Conservation (phyloP, 2,329 filamentous ascomycete genomes). For the Pseudogymnoascus sp. region DNA sequence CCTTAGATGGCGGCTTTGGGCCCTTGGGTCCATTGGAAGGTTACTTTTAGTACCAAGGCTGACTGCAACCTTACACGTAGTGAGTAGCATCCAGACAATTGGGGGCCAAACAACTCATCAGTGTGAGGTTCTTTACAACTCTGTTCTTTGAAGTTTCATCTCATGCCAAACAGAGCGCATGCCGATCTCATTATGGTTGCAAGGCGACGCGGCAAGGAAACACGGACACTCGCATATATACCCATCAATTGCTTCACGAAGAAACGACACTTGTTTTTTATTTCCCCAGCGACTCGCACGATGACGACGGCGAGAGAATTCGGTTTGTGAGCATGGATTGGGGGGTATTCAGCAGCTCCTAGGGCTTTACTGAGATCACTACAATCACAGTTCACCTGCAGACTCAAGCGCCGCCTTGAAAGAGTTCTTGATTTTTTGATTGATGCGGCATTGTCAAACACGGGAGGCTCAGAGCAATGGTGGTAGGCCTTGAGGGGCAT, state of each 20-base stretch:
- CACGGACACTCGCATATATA: no score
- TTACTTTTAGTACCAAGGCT: background rate
- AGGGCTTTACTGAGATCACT: background rate
- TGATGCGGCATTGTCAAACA: background rate
- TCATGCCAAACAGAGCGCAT: no score
- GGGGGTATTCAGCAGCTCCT: background rate
- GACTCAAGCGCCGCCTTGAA: background rate
- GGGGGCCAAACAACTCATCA: background rate
- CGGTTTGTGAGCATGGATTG: background rate
- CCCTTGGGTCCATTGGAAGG: background rate
- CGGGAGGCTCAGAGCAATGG: background rate
- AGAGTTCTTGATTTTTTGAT: background rate
- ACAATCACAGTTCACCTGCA: background rate
- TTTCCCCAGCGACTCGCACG: no score
- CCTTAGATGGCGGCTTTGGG: background rate
- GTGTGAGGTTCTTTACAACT: no score
- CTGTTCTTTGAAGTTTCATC: no score
- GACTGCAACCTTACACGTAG: background rate
- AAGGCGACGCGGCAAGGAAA: no score
- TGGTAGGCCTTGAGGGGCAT: background rate
- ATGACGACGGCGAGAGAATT: no score
- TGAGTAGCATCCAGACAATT: background rate
- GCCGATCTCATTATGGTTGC: no score
- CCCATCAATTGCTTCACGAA: no score
- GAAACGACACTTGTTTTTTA: no score